phyloP scores from a whole-genome alignment of 2,329 filamentous ascomycete species.

The Alternaria sp. region DNA sequence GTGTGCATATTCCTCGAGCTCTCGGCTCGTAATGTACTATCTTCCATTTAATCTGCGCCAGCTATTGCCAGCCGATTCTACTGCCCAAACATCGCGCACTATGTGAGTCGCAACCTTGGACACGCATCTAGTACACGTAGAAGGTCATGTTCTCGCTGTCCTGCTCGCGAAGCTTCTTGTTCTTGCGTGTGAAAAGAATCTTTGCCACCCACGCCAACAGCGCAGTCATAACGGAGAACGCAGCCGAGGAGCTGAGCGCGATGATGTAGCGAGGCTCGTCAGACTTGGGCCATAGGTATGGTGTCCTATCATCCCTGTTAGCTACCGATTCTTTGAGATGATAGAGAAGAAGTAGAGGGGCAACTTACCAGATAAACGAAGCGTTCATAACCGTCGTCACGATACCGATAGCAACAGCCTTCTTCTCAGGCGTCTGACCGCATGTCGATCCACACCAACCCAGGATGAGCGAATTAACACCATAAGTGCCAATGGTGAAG shows the following conservation, averaged over 20 bases:
- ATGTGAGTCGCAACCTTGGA: not conserved
- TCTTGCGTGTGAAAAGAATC: slow-evolving; percentile 38
- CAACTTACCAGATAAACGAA: slow-evolving; percentile 48
- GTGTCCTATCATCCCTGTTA: slow-evolving; percentile 30
- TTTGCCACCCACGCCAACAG: slow-evolving; percentile 41
- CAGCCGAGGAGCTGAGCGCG: slow-evolving; percentile 40
- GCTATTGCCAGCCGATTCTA: not conserved
- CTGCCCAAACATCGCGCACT: not conserved
- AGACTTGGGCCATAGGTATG: slow-evolving; percentile 44
- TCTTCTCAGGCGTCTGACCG: slow-evolving; percentile 56
- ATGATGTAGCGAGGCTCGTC: slow-evolving; percentile 41
- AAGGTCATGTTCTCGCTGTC: slow-evolving; percentile 36
- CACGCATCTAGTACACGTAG: slow-evolving; percentile 36
- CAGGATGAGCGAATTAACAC: slow-evolving; percentile 52
- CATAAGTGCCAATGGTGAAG: slow-evolving; percentile 46
- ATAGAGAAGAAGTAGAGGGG: not conserved
- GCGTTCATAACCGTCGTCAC: slow-evolving; percentile 54
- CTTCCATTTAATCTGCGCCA: not conserved
- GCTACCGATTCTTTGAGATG: not conserved
- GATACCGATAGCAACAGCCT: slow-evolving; percentile 53
- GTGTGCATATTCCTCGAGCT: not conserved
- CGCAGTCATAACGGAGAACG: slow-evolving; percentile 41
- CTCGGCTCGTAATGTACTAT: not conserved
- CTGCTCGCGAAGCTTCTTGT: slow-evolving; percentile 39
- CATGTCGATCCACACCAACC: slow-evolving; percentile 55